Conservation (phyloP, 1,139 yeast species). For the Kurtzmaniella quercitrusa region DNA sequence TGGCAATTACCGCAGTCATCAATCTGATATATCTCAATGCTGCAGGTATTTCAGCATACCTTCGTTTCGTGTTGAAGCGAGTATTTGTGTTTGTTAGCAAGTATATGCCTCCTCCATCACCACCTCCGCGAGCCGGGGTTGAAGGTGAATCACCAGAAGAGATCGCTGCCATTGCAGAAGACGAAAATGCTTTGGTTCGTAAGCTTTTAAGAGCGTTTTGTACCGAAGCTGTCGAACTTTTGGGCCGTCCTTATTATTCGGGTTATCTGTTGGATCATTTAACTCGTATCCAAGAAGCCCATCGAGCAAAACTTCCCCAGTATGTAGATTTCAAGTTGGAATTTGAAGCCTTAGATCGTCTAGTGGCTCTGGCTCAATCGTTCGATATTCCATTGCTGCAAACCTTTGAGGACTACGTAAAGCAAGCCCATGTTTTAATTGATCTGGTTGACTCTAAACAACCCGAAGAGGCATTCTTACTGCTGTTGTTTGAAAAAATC, state of each 20-base stretch:
- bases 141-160: slow-evolving; percentile 32
- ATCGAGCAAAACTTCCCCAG: slow-evolving; percentile 11
- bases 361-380: slow-evolving; percentile 53
- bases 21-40: slow-evolving; percentile 44
- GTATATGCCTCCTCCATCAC: slow-evolving; percentile 49
- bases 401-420: slow-evolving; percentile 32
- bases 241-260: slow-evolving; percentile 21
- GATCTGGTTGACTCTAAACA: slow-evolving; percentile 21
- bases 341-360: slow-evolving; percentile 32
- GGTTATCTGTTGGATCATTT: slow-evolving; percentile 26
- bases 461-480: slow-evolving; percentile 23
- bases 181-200: slow-evolving; percentile 52
- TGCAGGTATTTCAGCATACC: slow-evolving; percentile 22
- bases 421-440: slow-evolving; percentile 24
- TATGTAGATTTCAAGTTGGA: slow-evolving; percentile 15
- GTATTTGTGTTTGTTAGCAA: slow-evolving; percentile 64
- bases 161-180: slow-evolving; percentile 36
- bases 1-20: slow-evolving; percentile 55
- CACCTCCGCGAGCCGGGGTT: slow-evolving; percentile 25
- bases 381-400: slow-evolving; percentile 56
- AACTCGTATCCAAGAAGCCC: slow-evolving; percentile 16
- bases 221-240: slow-evolving; percentile 42
- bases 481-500: slow-evolving; percentile 30
- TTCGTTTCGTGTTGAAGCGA: slow-evolving; percentile 53
- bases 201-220: slow-evolving; percentile 40